Percentiles rank a stretch among this genome's conserved stretches.
Conservation (phyloP, 768 basidiomycete genomes). For the Lactarius tabidus region DNA sequence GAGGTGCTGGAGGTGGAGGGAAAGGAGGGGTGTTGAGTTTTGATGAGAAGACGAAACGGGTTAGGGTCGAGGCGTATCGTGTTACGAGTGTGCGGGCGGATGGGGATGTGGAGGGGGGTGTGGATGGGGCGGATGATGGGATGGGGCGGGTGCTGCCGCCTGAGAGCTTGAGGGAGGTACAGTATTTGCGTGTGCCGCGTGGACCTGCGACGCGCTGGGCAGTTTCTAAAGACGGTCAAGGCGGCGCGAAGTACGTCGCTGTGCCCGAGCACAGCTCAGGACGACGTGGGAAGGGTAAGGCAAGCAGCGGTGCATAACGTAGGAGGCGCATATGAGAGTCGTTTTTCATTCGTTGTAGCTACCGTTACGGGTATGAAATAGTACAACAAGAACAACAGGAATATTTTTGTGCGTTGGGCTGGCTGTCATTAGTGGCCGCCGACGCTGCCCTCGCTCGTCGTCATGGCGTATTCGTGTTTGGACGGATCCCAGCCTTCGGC, state of each 20-base stretch:
- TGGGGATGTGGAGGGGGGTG: not conserved
- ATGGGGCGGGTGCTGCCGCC: slow-evolving; percentile 14
- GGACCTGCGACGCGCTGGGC: slow-evolving; percentile 13
- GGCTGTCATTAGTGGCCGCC: not conserved
- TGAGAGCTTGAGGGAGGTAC: slow-evolving; percentile 4
- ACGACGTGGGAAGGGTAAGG: not conserved
- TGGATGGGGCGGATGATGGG: not conserved
- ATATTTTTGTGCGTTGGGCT: too few species aligned
- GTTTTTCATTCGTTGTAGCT: not conserved
- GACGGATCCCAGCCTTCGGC: slow-evolving; percentile 39
- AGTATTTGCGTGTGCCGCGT: slow-evolving; percentile 15
- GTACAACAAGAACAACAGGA: not conserved
- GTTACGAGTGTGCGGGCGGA: not conserved
- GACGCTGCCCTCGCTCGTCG: slow-evolving; percentile 37
- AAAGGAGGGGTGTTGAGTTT: slow-evolving; percentile 17
- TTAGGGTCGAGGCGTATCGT: slow-evolving; percentile 11
- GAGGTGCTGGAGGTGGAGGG: not conserved
- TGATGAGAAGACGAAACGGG: slow-evolving; percentile 5
- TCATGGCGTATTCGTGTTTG: slow-evolving; percentile 44
- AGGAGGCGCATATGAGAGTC: not conserved
- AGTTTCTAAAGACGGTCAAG: slow-evolving; percentile 11
- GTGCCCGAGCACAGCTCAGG: not conserved
- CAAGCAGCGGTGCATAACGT: not conserved
- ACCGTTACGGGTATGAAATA: not conserved
- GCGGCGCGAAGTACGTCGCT: slow-evolving; percentile 13